A percentile compares a stretch with the other conserved stretches of the same genome.
These are phyloP conservation scores for Fusarium xylarioides DNA, from an alignment of 2,329 filamentous ascomycete genomes.

Conservation along the genomic window DNA sequence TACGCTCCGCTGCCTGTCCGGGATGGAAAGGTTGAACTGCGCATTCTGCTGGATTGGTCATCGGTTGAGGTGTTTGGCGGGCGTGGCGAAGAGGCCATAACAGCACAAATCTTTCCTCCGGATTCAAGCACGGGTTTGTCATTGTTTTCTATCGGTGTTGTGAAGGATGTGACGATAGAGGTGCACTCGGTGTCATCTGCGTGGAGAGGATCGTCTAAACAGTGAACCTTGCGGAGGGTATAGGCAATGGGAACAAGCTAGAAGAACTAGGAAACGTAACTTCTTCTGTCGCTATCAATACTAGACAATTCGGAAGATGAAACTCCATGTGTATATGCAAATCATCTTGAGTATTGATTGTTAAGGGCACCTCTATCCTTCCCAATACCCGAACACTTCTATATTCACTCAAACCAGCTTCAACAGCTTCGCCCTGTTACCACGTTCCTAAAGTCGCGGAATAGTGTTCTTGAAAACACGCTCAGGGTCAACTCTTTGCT, in stretches of 20 bases:
- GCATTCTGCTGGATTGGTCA: neutral
- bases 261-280: rapidly evolving
- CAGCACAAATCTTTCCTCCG: neutral
- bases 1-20: neutral
- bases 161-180: neutral
- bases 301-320: neutral
- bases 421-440: neutral
- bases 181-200: neutral
- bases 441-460: neutral
- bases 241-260: neutral
- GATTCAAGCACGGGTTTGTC: neutral
- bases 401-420: too few species aligned
- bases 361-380: neutral
- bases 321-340: neutral
- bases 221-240: rapidly evolving
- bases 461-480: rapidly evolving
- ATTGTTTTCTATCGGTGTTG: neutral
- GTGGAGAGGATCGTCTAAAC: neutral
- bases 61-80: neutral
- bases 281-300: rapidly evolving
- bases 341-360: rapidly evolving
- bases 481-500: neutral
- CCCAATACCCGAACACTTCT: too few species aligned
- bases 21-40: neutral
- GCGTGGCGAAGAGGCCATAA: neutral